Base-by-base conservation (phyloP, 2,329 filamentous ascomycete species). In the Trichoderma asperellum region DNA sequence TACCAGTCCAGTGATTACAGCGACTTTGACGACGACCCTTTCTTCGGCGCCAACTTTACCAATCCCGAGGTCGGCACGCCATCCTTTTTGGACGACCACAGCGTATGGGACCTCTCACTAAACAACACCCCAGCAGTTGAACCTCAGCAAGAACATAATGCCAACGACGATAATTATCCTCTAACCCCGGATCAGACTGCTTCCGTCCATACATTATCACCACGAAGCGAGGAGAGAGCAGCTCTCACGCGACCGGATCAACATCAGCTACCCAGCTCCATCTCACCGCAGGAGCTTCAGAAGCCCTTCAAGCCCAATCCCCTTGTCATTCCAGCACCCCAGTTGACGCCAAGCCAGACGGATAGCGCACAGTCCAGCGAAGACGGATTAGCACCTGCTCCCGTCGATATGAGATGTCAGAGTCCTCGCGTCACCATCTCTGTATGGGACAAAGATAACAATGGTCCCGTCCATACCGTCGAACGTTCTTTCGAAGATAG, bases 401-500 rank as follows among this genome's bases (percentile, higher is more conserved):
- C 79, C 10, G 73, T 79, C 61, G 74, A 78, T 65, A 86, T 85
- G 82, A 76, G 80, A 37, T 76, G 78, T 24, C 83, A 81, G 70
- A 88, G 87, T 73, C 86, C 87, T 7, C 82, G 82, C 34, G 84
- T 89, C 24, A 87, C 83, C 6, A 84, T 88, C 59, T 88, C 87
- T 1, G 79, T 86, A 71, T 88, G 85, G 84, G 85, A 83, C 57
- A 81, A 80, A 70, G 84, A 81, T 67, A 80, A 77, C 53, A 75
- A 75, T 43, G 76, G 74, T 27, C 77, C 78, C 0, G 73, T 81
- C 14, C 81, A 81, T 61, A 77, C 80, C 7, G 72, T 82, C 43
- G 83, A 84, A 70, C 80, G 80, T 16, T 74, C 77, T 7, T 80
- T 85, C 40, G 76, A 79, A 62, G 79, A 81, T 60, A 78, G 75